Conservation (phyloP, 2,329 filamentous ascomycete species). For the Nemania diffusa region DNA sequence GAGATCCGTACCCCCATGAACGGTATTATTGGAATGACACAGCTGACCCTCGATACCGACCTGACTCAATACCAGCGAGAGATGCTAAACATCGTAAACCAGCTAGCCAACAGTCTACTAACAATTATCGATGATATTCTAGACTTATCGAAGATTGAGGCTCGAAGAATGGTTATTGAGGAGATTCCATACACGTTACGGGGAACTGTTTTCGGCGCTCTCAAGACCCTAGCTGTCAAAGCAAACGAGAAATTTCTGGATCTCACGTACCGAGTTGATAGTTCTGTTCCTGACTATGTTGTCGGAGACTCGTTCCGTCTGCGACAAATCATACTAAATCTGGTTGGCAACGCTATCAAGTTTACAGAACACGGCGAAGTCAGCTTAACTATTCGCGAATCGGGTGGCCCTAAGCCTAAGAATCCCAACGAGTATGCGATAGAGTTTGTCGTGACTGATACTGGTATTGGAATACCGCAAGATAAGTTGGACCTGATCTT, state of each 20-base stretch:
- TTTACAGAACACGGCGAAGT: slow-evolving; percentile 98
- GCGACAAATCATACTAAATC: slow-evolving; percentile 94
- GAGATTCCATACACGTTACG: slow-evolving; percentile 96
- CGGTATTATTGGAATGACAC: slow-evolving; percentile 98
- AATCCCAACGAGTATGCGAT: slow-evolving; percentile 85
- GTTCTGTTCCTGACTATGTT: slow-evolving; percentile 92
- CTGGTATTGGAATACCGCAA: slow-evolving; percentile 93
- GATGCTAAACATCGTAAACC: slow-evolving; percentile 98
- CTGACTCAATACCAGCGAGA: slow-evolving; percentile 95
- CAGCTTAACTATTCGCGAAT: slow-evolving; percentile 85
- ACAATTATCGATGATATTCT: slow-evolving; percentile 93
- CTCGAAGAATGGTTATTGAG: slow-evolving; percentile 97
- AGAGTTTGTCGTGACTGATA: slow-evolving; percentile 95
- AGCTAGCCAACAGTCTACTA: slow-evolving; percentile 91
- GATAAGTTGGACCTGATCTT: slow-evolving; percentile 98
- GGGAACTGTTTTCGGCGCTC: slow-evolving; percentile 94
- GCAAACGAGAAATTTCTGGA: slow-evolving; percentile 96
- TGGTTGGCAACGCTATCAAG: slow-evolving; percentile 98
- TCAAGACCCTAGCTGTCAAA: slow-evolving; percentile 96
- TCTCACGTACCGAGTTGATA: slow-evolving; percentile 92
- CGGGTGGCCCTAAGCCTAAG: slow-evolving; percentile 71
- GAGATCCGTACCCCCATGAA: slow-evolving; percentile 98
- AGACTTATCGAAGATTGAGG: slow-evolving; percentile 85
- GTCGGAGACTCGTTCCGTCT: slow-evolving; percentile 96
- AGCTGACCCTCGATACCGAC: slow-evolving; percentile 93